A percentile compares a stretch with the other conserved stretches of the same genome.
Evolutionary conservation across 139 green algal species (phyloP).

Genomic region (Zygnema cylindricum): DNA sequence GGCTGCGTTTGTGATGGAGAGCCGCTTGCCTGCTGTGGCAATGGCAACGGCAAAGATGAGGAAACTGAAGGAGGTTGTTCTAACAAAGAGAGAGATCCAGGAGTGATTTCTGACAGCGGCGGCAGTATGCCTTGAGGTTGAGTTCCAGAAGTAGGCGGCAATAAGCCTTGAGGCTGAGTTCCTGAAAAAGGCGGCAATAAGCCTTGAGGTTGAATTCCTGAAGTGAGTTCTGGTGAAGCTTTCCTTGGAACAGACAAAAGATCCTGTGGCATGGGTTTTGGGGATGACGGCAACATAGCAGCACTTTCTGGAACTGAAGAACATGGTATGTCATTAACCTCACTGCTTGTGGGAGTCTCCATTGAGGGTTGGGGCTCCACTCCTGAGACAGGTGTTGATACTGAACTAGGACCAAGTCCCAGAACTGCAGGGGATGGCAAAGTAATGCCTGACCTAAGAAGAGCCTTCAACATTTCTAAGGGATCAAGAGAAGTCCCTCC

Average conservation of each 20-base stretch:
- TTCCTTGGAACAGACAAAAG: background rate
- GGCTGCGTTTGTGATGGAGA: background rate
- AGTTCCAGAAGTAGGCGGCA: background rate
- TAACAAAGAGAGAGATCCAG: background rate
- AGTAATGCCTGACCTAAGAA: background rate
- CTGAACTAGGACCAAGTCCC: background rate
- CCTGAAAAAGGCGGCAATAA: background rate
- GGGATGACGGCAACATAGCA: background rate
- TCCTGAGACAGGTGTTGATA: background rate
- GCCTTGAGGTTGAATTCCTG: too few species aligned
- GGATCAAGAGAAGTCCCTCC: background rate
- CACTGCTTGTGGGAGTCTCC: too few species aligned
- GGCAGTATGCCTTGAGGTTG: too few species aligned
- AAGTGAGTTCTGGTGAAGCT: background rate
- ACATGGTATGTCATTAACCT: background rate
- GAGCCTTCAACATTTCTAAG: background rate
- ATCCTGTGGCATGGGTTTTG: background rate
- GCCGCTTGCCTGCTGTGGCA: background rate
- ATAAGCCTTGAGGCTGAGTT: background rate
- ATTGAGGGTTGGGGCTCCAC: background rate
- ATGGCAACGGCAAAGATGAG: background rate
- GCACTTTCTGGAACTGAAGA: background rate
- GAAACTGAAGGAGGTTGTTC: background rate
- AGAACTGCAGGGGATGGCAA: background rate
- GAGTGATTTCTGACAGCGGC: background rate